These are phyloP conservation scores for Aspergillus pseudotamarii DNA, from an alignment of 2,329 filamentous ascomycete genomes.

Conservation along the genomic window DNA sequence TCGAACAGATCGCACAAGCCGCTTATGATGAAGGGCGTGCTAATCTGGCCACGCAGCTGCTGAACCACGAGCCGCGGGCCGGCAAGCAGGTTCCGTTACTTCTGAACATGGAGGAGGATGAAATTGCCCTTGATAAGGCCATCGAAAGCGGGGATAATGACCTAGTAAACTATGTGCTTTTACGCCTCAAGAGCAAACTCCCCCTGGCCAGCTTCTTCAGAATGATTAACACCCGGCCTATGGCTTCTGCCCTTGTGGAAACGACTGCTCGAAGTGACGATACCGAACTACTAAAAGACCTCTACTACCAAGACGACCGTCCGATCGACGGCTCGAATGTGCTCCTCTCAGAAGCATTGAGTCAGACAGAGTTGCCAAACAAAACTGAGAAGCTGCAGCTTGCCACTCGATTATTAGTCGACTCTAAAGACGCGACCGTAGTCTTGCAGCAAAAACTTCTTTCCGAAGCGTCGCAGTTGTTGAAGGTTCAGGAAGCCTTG, in stretches of 20 bases:
- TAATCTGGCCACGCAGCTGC: conserved; percentile 83
- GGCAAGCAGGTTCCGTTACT: conserved; percentile 95
- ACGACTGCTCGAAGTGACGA: conserved; percentile 79
- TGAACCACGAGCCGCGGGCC: conserved; percentile 91
- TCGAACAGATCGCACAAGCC: conserved; percentile 88
- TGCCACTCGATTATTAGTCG: conserved; percentile 77
- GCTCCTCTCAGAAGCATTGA: conserved; percentile 80
- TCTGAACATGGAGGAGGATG: conserved; percentile 93
- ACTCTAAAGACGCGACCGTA: conserved; percentile 73
- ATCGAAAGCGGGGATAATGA: conserved; percentile 95
- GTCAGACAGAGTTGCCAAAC: conserved; percentile 69
- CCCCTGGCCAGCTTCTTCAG: conserved; percentile 91
- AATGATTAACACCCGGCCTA: conserved; percentile 79
- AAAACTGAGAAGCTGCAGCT: conserved; percentile 85
- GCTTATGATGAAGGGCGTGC: conserved; percentile 92
- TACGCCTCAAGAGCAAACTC: conserved; percentile 86
- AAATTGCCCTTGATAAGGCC: conserved; percentile 92
- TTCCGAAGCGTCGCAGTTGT: conserved; percentile 75
- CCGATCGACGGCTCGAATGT: conserved; percentile 85
- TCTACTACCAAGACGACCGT: conserved; percentile 97
- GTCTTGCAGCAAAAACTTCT: conserved; percentile 72
- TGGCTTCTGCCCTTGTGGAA: conserved; percentile 88
- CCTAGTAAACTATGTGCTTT: conserved; percentile 83
- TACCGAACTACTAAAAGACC: conserved; percentile 80
- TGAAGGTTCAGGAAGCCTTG: conserved; percentile 84